Conservation (phyloP, 257 asterid species). For the Solanum lycopersicoides region DNA sequence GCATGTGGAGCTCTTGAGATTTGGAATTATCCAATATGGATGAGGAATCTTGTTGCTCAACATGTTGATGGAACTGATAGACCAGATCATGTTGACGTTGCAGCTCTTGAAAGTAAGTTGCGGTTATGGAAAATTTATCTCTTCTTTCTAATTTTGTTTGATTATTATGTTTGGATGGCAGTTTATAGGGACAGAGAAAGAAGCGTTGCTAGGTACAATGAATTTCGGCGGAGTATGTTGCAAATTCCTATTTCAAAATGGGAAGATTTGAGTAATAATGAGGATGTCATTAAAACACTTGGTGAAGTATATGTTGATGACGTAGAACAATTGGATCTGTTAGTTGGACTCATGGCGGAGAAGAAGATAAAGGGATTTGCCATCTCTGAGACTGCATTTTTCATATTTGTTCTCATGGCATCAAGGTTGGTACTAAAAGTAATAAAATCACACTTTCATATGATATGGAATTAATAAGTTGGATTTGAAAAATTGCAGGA, state of each 20-base stretch:
- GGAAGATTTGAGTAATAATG: conserved; percentile 47
- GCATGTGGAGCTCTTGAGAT: conserved; percentile 58
- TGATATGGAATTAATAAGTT: no score
- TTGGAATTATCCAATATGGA: conserved; percentile 51
- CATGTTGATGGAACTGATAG: conserved; percentile 38
- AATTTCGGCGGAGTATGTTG: conserved; percentile 30
- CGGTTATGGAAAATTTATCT: no score
- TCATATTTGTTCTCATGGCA: conserved; percentile 55
- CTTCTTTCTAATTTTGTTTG: not conserved
- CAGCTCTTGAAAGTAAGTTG: conserved; percentile 46
- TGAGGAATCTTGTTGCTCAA: conserved; percentile 36
- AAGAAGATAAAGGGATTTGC: conserved; percentile 58
- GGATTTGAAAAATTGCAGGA: conserved; percentile 10
- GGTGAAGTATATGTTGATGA: conserved; percentile 38
- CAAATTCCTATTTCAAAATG: conserved; percentile 57
- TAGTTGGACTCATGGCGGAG: conserved; percentile 46
- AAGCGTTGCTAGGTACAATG: conserved; percentile 53
- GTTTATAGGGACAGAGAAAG: conserved; percentile 67
- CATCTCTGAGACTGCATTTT: conserved; percentile 50
- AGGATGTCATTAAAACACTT: conserved; percentile 26
- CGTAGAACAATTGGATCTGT: conserved; percentile 43
- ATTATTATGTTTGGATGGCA: not conserved
- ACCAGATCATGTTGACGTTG: conserved; percentile 35
- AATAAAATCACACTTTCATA: no score
- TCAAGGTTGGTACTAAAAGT: conserved; percentile 11